These are phyloP conservation scores for Scolecobasidium constrictum DNA, from an alignment of 2,329 filamentous ascomycete genomes.

Conservation along the genomic window DNA sequence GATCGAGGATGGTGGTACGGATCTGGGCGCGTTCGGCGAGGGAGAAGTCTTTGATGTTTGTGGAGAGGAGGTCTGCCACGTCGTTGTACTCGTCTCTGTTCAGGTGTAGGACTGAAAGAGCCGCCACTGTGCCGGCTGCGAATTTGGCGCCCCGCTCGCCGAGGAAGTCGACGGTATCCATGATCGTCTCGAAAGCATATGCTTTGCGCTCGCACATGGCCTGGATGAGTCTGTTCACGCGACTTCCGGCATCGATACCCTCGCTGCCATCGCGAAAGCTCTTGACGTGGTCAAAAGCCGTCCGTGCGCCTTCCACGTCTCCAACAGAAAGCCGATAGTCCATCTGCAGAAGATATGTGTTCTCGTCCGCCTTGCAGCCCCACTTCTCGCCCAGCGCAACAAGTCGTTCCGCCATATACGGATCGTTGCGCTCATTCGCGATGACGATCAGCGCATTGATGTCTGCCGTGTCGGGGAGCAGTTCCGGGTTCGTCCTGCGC, in stretches of 20 bases:
- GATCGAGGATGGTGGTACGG: slow-evolving; percentile 53
- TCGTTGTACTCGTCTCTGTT: slow-evolving; percentile 67
- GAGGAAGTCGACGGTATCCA: slow-evolving; percentile 61
- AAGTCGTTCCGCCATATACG: slow-evolving; percentile 63
- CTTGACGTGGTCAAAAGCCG: slow-evolving; percentile 53
- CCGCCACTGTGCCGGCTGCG: slow-evolving; percentile 62
- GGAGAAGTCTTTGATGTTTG: slow-evolving; percentile 61
- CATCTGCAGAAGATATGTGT: slow-evolving; percentile 65
- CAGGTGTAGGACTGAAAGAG: slow-evolving; percentile 64
- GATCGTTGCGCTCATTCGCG: slow-evolving; percentile 59
- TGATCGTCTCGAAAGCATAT: slow-evolving; percentile 59
- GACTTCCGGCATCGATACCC: slow-evolving; percentile 40
- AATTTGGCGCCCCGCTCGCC: slow-evolving; percentile 54
- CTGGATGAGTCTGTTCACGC: slow-evolving; percentile 62
- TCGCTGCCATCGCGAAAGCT: slow-evolving; percentile 37
- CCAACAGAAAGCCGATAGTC: slow-evolving; percentile 62
- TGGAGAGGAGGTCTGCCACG: slow-evolving; percentile 70
- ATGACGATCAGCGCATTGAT: slow-evolving; percentile 68
- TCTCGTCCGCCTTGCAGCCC: slow-evolving; percentile 54
- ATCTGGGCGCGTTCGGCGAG: slow-evolving; percentile 58
- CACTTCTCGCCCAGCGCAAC: slow-evolving; percentile 55
- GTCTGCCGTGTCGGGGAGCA: slow-evolving; percentile 52
- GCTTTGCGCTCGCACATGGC: slow-evolving; percentile 51
- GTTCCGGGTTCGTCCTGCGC: slow-evolving; percentile 33
- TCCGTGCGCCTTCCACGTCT: slow-evolving; percentile 60